Evolutionary conservation across 768 basidiomycete genomes (phyloP), one percentile per base, ranked within the genome.

Genomic region (Boletus coccyginus): DNA sequence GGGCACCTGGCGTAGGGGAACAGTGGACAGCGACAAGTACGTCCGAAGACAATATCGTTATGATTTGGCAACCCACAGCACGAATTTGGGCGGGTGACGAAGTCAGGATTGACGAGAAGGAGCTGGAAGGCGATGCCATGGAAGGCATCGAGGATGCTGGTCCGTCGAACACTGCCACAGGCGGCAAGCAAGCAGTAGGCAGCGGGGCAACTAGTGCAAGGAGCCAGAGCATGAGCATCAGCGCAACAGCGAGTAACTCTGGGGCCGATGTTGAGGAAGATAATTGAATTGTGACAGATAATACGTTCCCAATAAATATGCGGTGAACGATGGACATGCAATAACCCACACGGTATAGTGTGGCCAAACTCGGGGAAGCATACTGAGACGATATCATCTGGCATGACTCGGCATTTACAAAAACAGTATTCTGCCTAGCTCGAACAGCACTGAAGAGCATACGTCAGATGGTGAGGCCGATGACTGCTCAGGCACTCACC

Each of bases 1-100:
- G 97, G 97, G 93, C 90, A n/a, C 90, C 92, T 4, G 87, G 85
- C 14, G 77, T 81, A 61, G 77, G 76, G 19, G 92, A 95, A 66
- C 85, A 86, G 60, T 96, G 93, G 93, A 93, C 89, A 8, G 79
- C 88, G 1, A 79, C 87, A 7, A 94, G 85, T 60, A 84, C 90
- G n/a, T 96, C 95, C 0, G 96, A 98, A 70, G 96, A 99, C 70
- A 99, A 99, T 61, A 85, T 98, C 24, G 81, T 93, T 42, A 95
- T 96, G 92, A 85, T 96, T 7, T 99, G 97, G 97, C 92, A 94
- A 68, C 95, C 96, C 16, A 93, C 90, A 17, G 90, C 92, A 82
- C 89, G 92, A 21, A 86, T 98, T 33, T 95, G 92, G 86, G 91
- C 92, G 3, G 92, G 91, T 3, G 95, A 94, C 50, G 89, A 88